phyloP scores from a whole-genome alignment of 1,284 basidiomycete species.

The Fistulina hepatica region DNA sequence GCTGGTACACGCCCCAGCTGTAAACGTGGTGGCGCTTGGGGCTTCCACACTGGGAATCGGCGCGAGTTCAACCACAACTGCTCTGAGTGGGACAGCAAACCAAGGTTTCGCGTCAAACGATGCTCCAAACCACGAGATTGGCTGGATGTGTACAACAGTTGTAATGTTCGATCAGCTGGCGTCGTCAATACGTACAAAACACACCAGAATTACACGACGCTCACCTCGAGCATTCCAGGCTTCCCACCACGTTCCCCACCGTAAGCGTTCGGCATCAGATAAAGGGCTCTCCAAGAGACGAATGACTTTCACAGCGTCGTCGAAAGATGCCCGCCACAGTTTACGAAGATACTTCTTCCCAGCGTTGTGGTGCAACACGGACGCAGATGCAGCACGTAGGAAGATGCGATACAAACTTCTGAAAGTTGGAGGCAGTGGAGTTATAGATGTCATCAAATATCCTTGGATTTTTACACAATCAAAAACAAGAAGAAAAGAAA shows the following conservation, averaged over 20 bases:
- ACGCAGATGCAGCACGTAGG: background rate
- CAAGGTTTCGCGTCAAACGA: conserved; percentile 40
- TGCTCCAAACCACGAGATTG: conserved; percentile 53
- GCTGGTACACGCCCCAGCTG: conserved; percentile 20
- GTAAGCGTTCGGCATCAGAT: background rate
- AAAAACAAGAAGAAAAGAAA: background rate
- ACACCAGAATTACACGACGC: background rate
- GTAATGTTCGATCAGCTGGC: conserved; percentile 48
- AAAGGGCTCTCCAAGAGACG: background rate
- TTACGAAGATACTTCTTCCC: background rate
- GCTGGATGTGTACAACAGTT: conserved; percentile 43
- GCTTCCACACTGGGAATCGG: conserved; percentile 33
- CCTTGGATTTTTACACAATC: too few species aligned
- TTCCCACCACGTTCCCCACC: background rate
- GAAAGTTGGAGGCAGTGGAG: background rate
- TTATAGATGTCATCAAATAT: background rate
- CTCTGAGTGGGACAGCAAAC: conserved; percentile 26
- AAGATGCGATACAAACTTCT: background rate
- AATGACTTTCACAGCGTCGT: background rate
- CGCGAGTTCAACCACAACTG: conserved; percentile 21
- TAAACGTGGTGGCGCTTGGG: conserved; percentile 24
- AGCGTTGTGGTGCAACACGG: background rate
- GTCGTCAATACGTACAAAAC: background rate
- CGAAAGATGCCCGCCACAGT: background rate
- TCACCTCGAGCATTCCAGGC: background rate